Conservation (phyloP, 1,284 basidiomycete species). For the Irpex rosettiformis region DNA sequence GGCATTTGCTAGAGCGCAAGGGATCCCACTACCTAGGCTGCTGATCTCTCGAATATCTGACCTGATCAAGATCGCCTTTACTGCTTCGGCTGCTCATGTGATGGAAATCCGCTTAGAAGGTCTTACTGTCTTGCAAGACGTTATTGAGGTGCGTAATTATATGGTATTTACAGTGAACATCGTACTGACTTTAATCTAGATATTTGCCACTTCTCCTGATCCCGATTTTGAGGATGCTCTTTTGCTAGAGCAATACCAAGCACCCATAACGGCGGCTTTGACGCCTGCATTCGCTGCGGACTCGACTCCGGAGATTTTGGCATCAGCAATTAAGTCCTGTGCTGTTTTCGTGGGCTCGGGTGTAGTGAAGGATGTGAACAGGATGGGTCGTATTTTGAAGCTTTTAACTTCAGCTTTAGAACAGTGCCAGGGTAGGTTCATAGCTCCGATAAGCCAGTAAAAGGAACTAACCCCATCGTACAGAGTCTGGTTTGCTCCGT, state of each 20-base stretch:
- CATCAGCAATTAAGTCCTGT: constrained; percentile 90
- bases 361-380: constrained; percentile 84
- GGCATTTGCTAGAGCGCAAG: constrained; percentile 44
- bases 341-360: constrained; percentile 95
- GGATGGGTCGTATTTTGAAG: constrained; percentile 95
- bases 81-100: constrained; percentile 93
- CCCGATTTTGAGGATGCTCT: constrained; percentile 90
- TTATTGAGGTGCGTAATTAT: constrained; percentile 70
- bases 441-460: neutral
- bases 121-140: constrained; percentile 84
- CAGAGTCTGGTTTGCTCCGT: constrained; percentile 80
- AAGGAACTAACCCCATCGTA: constrained; percentile 3
- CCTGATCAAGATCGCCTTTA: constrained; percentile 97
- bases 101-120: constrained; percentile 96
- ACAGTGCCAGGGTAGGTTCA: constrained; percentile 70
- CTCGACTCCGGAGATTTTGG: constrained; percentile 93
- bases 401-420: constrained; percentile 87
- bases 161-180: constrained; percentile 5
- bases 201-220: constrained; percentile 85
- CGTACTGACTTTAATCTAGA: constrained; percentile 38
- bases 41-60: constrained; percentile 86
- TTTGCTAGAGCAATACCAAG: constrained; percentile 97
- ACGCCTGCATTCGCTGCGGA: constrained; percentile 96
- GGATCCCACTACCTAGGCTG: constrained; percentile 41
- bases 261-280: constrained; percentile 96